Conservation (phyloP, 208 protist species). For the Crithidia bombi region DNA sequence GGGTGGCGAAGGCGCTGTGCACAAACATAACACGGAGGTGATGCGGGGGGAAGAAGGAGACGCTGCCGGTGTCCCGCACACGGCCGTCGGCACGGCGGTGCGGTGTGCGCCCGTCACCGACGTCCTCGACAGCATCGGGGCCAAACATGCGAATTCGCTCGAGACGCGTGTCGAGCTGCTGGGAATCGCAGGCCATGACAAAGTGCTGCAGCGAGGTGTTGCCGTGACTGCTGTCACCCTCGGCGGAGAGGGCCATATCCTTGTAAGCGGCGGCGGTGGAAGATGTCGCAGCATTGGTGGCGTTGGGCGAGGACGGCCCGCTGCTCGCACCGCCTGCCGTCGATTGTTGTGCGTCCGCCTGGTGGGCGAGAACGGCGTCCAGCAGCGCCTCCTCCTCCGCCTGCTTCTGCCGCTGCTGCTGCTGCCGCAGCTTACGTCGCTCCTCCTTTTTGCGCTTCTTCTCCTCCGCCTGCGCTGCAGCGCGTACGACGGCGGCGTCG, state of each 20-base stretch:
- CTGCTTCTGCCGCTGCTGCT: slow-evolving; percentile 46
- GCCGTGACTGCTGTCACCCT: too few species aligned
- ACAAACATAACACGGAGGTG: slow-evolving; percentile 49
- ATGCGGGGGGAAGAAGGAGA: slow-evolving; percentile 73
- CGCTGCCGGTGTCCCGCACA: slow-evolving; percentile 45
- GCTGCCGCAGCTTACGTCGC: slow-evolving; percentile 39
- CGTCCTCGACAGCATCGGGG: slow-evolving; percentile 72
- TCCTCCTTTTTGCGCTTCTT: slow-evolving; percentile 41
- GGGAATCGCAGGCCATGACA: slow-evolving; percentile 58
- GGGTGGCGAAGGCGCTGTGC: slow-evolving; percentile 66
- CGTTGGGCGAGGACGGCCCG: slow-evolving; percentile 2
- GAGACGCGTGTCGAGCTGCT: slow-evolving; percentile 67
- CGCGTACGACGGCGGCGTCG: not conserved
- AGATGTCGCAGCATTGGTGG: not conserved
- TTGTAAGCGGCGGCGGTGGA: not conserved
- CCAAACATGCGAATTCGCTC: slow-evolving; percentile 85
- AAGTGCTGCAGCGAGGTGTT: slow-evolving; percentile 50
- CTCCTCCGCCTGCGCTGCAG: slow-evolving; percentile 23
- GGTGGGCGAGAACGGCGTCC: slow-evolving; percentile 51
- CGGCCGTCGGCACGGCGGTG: slow-evolving; percentile 53
- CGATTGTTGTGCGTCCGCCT: slow-evolving; percentile 8
- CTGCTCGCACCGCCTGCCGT: slow-evolving; percentile 1
- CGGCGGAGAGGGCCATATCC: not conserved
- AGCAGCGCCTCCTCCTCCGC: slow-evolving; percentile 79
- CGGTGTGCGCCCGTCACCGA: slow-evolving; percentile 68